These are phyloP conservation scores for Tylopilus balloui DNA, from an alignment of 768 basidiomycete species.

Conservation along the genomic window DNA sequence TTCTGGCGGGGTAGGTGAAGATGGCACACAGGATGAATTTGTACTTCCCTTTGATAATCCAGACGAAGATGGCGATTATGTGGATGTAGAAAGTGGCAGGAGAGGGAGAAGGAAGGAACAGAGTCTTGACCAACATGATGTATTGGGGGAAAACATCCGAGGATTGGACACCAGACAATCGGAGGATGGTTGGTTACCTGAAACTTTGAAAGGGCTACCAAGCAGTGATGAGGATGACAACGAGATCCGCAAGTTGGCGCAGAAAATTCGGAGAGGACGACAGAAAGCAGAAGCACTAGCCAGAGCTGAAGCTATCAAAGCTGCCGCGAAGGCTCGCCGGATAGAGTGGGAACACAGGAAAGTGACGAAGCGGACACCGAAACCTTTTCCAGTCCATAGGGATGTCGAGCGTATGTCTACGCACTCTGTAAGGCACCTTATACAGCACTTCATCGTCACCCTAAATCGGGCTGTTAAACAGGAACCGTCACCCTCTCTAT, in stretches of 20 bases:
- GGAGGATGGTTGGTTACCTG: conserved; percentile 29
- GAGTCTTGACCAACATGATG: not conserved
- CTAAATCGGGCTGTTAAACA: conserved; percentile 2
- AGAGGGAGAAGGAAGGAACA: conserved; percentile 6
- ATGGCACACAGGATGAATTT: conserved; percentile 33
- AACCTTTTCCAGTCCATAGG: conserved; percentile 25
- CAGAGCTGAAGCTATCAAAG: conserved; percentile 17
- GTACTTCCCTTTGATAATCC: conserved; percentile 18
- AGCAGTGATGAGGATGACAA: conserved; percentile 43
- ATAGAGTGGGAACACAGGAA: conserved; percentile 12
- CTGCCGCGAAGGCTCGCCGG: conserved; percentile 14
- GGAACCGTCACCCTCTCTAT: conserved; percentile 2
- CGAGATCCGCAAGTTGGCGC: conserved; percentile 30
- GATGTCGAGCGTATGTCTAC: not conserved
- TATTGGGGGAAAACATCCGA: not conserved
- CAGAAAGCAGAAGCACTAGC: conserved; percentile 21
- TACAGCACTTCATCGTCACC: not conserved
- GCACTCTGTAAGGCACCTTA: conserved; percentile 13
- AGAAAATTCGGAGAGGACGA: conserved; percentile 31
- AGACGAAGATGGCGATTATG: conserved; percentile 28
- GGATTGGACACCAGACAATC: not conserved
- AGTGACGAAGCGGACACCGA: conserved; percentile 17
- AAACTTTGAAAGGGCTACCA: conserved; percentile 34
- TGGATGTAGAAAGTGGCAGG: conserved; percentile 10
- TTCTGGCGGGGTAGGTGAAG: conserved; percentile 25